Evolutionary conservation across 1,139 yeast species (phyloP).

Genomic region (Yamadazyma triangularis): DNA sequence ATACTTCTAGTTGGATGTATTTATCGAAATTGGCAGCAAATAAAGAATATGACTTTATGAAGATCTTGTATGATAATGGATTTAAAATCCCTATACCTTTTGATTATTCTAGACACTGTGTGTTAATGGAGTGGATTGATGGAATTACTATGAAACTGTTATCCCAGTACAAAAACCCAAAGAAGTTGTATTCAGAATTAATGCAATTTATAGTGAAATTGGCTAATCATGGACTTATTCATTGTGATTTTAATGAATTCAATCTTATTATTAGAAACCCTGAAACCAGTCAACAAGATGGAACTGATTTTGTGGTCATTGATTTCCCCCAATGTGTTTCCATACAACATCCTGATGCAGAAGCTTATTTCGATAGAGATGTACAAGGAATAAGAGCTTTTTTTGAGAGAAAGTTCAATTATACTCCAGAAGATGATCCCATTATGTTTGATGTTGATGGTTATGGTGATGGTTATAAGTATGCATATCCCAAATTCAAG

Average conservation of each 20-base stretch:
- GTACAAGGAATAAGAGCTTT: constrained; percentile 84
- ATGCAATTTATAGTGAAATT: constrained; percentile 83
- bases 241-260: constrained; percentile 96
- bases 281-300: constrained; percentile 47
- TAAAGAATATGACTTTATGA: constrained; percentile 88
- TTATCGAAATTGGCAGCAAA: constrained; percentile 86
- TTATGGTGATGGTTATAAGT: constrained; percentile 70
- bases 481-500: constrained; percentile 75
- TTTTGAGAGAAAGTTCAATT: constrained; percentile 74
- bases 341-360: constrained; percentile 85
- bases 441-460: constrained; percentile 75
- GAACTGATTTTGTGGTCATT: constrained; percentile 74
- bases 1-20: constrained; percentile 84
- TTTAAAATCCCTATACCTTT: constrained; percentile 85
- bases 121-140: constrained; percentile 84
- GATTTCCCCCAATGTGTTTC: constrained; percentile 99
- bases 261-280: constrained; percentile 80
- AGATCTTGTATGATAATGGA: constrained; percentile 64
- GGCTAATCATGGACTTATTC: constrained; percentile 87
- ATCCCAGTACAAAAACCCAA: constrained; percentile 61
- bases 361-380: constrained; percentile 83
- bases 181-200: constrained; percentile 71
- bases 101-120: constrained; percentile 88
- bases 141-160: constrained; percentile 90
- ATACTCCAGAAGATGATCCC: constrained; percentile 58